Evolutionary conservation across 2,329 filamentous ascomycete genomes (phyloP).

Genomic region (Plectosphaerella sp.): DNA sequence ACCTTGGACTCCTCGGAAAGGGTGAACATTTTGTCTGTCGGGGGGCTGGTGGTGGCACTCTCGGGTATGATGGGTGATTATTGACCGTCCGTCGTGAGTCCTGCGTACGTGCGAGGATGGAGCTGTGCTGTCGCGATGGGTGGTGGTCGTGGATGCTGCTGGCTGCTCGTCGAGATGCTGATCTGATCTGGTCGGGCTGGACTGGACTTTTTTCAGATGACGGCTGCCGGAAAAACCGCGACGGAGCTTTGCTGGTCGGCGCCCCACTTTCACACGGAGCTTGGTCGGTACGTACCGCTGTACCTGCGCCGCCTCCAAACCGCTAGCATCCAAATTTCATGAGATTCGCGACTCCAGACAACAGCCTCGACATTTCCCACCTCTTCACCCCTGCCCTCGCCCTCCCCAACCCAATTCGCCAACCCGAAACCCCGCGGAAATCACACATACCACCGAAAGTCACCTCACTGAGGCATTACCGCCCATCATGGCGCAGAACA

Average conservation of each 20-base stretch:
- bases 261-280: neutral
- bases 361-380: neutral
- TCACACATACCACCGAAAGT: no score
- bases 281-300: slow-evolving; percentile 1
- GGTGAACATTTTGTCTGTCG: slow-evolving; percentile 45
- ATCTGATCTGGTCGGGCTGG: neutral
- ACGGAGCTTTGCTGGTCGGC: neutral
- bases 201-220: slow-evolving; percentile 1
- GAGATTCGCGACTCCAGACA: neutral
- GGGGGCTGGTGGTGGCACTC: neutral
- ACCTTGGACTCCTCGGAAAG: slow-evolving; percentile 99
- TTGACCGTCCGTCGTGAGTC: neutral
- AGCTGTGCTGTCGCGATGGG: neutral
- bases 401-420: no score
- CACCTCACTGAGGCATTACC: neutral
- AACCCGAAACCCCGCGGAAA: no score
- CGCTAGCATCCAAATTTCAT: neutral
- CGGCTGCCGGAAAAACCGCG: slow-evolving; percentile 1
- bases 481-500: slow-evolving; percentile 58
- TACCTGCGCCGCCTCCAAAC: neutral
- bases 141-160: neutral
- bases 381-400: no score
- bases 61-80: neutral
- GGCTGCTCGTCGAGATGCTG: neutral
- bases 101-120: neutral